These are phyloP conservation scores for Rhizopus arrhizus DNA, from an alignment of 371 early-diverging fungal species.

Conservation along the genomic window DNA sequence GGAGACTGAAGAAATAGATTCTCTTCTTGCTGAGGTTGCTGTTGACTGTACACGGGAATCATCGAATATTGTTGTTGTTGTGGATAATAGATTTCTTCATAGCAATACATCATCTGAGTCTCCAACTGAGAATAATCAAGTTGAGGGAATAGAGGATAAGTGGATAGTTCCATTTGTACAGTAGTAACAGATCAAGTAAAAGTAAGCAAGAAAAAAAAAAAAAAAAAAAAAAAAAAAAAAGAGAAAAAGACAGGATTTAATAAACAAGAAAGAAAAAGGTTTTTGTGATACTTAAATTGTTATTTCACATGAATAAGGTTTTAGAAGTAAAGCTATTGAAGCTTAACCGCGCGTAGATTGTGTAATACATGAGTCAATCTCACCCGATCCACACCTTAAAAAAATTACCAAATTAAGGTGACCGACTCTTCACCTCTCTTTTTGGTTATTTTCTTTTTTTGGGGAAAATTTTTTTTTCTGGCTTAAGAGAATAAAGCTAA, in stretches of 20 bases:
- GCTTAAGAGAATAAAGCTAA: background rate
- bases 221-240: background rate
- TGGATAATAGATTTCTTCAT: conserved; percentile 2
- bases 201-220: background rate
- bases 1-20: background rate
- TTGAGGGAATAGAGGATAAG: background rate
- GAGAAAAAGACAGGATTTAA: background rate
- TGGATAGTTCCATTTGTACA: background rate
- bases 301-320: conserved; percentile 3
- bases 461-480: background rate
- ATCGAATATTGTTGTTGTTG: background rate
- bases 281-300: background rate
- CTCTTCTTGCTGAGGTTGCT: background rate
- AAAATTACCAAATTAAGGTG: conserved; percentile 2
- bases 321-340: background rate
- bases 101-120: background rate
- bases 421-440: background rate
- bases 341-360: conserved; percentile 1
- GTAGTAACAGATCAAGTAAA: background rate
- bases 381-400: background rate
- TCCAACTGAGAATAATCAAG: background rate
- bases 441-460: background rate
- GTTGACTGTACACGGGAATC: background rate
- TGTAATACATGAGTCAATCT: conserved; percentile 1
- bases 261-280: background rate